Evolutionary conservation across 2,329 filamentous ascomycete genomes (phyloP), one percentile per base, ranked within the genome.

Genomic region (Ophiocordyceps camponoti-floridani): DNA sequence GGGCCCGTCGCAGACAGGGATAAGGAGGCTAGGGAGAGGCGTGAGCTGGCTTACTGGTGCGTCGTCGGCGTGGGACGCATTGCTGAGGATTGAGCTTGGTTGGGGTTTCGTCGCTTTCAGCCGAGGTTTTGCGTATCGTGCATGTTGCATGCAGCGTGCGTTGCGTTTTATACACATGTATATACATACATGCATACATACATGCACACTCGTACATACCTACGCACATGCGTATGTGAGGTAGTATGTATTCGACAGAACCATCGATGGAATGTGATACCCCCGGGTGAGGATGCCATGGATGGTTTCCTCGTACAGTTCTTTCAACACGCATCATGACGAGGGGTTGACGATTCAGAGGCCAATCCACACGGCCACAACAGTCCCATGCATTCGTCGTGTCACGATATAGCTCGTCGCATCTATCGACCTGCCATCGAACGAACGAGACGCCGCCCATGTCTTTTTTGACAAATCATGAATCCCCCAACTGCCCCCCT

Each of bases 31-130:
- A 80, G 72, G 59, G 84, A 89, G 62, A 89, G 79, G 67, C 76
- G 83, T 56, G 91, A 96, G 58, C 65, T 96, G 62, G 87, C 87
- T 45, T 96, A 94, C 63, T 98, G 91, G 91, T 87, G 84, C 65
- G 87, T 94, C 18, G 68, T 96, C 33, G 89, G 89, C 4, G 75
- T 93, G 47, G 91, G 91, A 10, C 79, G 79, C 54, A 91, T 96
- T 55, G 74, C 66, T 51, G 67, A 69, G 56, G 63, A 68, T 46
- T 58, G 47, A 48, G n/a, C 7, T 5, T 14, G 31, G 6, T 35
- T 10, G 4, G 4, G 3, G 5, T 35, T 35, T 35, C 18, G 6
- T 16, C n/a, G 3, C 18, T 4, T 37, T 37, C 13, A 38, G 35
- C 13, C 13, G 7, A 38, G 6, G 35, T 5, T 30, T 6, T 30